These are phyloP conservation scores for Pyrenophora seminiperda DNA, from an alignment of 2,329 filamentous ascomycete genomes.

Conservation along the genomic window DNA sequence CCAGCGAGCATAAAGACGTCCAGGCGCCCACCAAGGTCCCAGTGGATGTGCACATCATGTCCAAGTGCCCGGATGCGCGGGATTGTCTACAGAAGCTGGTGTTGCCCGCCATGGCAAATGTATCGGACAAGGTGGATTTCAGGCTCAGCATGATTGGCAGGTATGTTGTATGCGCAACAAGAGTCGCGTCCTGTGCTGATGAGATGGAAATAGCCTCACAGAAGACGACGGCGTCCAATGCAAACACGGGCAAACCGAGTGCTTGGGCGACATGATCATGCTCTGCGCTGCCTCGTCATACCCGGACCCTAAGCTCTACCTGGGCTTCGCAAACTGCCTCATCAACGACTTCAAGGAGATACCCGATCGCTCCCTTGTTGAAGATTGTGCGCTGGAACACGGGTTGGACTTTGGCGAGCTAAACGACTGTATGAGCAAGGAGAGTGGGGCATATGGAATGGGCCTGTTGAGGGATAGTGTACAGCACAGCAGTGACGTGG, in stretches of 20 bases:
- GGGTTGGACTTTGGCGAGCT: constrained; percentile 81
- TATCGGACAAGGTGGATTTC: constrained; percentile 87
- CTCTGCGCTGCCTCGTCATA: constrained; percentile 86
- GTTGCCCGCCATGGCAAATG: constrained; percentile 82
- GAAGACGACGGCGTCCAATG: constrained; percentile 84
- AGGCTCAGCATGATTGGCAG: constrained; percentile 86
- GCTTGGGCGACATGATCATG: constrained; percentile 91
- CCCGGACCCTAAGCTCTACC: constrained; percentile 81
- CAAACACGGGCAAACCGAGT: constrained; percentile 88
- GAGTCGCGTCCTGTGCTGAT: neutral
- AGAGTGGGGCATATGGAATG: constrained; percentile 74
- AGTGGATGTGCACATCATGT: constrained; percentile 92
- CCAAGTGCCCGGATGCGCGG: constrained; percentile 88
- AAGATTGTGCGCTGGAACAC: constrained; percentile 89
- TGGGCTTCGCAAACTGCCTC: constrained; percentile 94
- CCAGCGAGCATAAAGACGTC: constrained; percentile 34
- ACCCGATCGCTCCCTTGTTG: constrained; percentile 75
- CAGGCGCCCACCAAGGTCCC: constrained; percentile 61
- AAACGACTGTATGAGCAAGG: constrained; percentile 79
- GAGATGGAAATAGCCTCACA: constrained; percentile 54
- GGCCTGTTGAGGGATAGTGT: constrained; percentile 71
- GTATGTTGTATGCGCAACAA: constrained; percentile 51
- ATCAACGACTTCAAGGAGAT: constrained; percentile 76
- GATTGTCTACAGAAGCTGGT: constrained; percentile 82
- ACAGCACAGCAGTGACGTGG: constrained; percentile 59